Evolutionary conservation across 306 rosid genomes (phyloP).

Genomic region (Mimosa bimucronata): DNA sequence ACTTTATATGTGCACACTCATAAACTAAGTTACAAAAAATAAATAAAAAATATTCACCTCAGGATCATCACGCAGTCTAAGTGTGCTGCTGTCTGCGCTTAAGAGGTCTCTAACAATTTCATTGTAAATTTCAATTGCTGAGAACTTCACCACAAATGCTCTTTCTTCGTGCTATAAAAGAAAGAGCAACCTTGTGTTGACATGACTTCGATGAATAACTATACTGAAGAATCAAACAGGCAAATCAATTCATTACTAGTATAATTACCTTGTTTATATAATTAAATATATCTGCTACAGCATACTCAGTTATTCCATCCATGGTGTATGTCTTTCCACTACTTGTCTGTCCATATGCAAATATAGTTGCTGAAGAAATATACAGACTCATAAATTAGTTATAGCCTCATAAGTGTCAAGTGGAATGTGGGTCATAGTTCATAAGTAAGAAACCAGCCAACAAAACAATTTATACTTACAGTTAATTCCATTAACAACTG

Average conservation of each 20-base stretch:
- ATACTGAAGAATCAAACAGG: slow-evolving; percentile 26
- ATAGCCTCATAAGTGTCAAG: slow-evolving; percentile 4
- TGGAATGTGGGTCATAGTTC: slow-evolving; percentile 19
- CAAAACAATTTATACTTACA: slow-evolving; percentile 60
- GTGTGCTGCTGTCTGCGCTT: slow-evolving; percentile 76
- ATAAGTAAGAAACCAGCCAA: slow-evolving; percentile 45
- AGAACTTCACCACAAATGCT: slow-evolving; percentile 88
- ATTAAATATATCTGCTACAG: slow-evolving; percentile 93
- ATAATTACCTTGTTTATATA: slow-evolving; percentile 71
- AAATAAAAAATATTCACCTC: slow-evolving; percentile 61
- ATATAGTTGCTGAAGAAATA: slow-evolving; percentile 79
- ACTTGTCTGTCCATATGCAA: slow-evolving; percentile 99
- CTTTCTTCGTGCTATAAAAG: slow-evolving; percentile 87
- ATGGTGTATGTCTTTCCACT: slow-evolving; percentile 99
- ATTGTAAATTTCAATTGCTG: slow-evolving; percentile 97
- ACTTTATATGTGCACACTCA: slow-evolving; percentile 27
- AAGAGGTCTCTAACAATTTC: slow-evolving; percentile 97
- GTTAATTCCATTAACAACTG: slow-evolving; percentile 90
- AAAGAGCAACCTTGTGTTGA: slow-evolving; percentile 34
- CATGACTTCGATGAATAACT: slow-evolving; percentile 19
- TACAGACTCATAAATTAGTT: slow-evolving; percentile 33
- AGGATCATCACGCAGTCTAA: slow-evolving; percentile 96
- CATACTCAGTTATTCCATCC: slow-evolving; percentile 87
- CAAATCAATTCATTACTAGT: slow-evolving; percentile 4
- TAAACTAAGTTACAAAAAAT: slow-evolving; percentile 27